Base-by-base conservation (phyloP, 257 asterid species). In the Jacaranda mimosifolia region DNA sequence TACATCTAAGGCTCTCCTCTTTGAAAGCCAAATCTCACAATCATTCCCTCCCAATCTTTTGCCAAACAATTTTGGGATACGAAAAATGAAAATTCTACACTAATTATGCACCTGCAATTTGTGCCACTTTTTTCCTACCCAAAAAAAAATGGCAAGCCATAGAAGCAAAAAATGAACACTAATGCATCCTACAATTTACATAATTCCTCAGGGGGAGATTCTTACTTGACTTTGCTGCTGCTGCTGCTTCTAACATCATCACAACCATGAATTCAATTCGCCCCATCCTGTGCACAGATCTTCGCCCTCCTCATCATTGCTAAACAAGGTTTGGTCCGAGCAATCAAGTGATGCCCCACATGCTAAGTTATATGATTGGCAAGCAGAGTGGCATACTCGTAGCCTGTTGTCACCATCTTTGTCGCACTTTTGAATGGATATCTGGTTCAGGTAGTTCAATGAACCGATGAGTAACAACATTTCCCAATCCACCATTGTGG, bases 201-300 rank as follows among this genome's bases (percentile, higher is more conserved):
- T 46, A 74, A 70, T 73, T 63, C 85, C 74, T 69, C 46, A 1
- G 18, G 32, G 48, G 26, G 71, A 9, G 65, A 56, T 57, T 32
- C 56, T 48, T 17, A 11, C 79, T 38, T 18, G 14, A 38, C 45
- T 40, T 14, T 26, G 46, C 48, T 43, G 53, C 38, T 56, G n/a
- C n/a, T 26, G 32, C 32, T 26, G 32, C 32, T 26, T 26, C 32
- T 26, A 26, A 26, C 32, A 18, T 46, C 21, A 74, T 83, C 77
- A 92, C 80, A 90, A 83, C 98, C 98, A 94, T 0, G 98, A 86
- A 70, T 76, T 91, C 43, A 96, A 76, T 72, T 96, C 98, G 6
- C 94, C 99, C 98, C 98, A 94, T 5, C 99, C 99, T 0, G 99
- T 96, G 96, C 99, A 96, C 43, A 93, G 83, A 76, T 96, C 98